Evolutionary conservation across 2,329 filamentous ascomycete species (phyloP), one percentile per base, ranked within the genome.

Genomic region (Sclerotinia trifoliorum): DNA sequence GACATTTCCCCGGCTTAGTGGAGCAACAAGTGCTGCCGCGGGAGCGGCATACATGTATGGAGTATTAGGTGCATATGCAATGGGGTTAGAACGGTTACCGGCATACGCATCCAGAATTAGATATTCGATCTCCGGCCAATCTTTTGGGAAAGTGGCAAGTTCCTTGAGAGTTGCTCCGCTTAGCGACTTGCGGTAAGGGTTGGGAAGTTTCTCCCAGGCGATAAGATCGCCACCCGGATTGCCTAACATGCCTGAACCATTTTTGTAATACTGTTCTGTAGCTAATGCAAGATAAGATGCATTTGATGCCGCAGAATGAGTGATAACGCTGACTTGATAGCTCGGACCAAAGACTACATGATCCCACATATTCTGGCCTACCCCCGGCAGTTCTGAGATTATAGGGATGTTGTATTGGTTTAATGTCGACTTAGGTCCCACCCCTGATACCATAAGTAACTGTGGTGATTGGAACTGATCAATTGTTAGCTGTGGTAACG

Each of bases 351-450:
- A 68, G 26, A 72, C 71, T 8, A 52, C 46, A 44, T 61, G 65
- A 42, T 42, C 39, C 56, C 35, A 61, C 56, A 85, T 78, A 66
- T 83, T 81, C 70, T 83, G 78, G 5, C 83, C 84, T 1, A 86
- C 84, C 1, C 83, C 83, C 0, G 58, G 29, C 19, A 49, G 58
- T 21, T 62, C 46, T 5, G 58, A 35, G 29, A 62, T n/a, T 19
- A 62, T 24, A 1, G 58, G 10, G 49, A 86, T 85, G 8, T 57
- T 57, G 10, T 56, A 26, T 21, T 54, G 29, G 5, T 11, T 17
- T 2, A 67, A 26, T 3, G 24, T 51, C 1, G 46, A 7, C 2
- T 15, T 3, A 19, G 48, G 46, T 26, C 54, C 55, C 8, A 60
- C n/a, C 1, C 65, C 65, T 24, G 56, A 67, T 5, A 54, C 56